These are phyloP conservation scores for Candolleomyces efflorescens DNA, from an alignment of 768 basidiomycete species.

Conservation along the genomic window DNA sequence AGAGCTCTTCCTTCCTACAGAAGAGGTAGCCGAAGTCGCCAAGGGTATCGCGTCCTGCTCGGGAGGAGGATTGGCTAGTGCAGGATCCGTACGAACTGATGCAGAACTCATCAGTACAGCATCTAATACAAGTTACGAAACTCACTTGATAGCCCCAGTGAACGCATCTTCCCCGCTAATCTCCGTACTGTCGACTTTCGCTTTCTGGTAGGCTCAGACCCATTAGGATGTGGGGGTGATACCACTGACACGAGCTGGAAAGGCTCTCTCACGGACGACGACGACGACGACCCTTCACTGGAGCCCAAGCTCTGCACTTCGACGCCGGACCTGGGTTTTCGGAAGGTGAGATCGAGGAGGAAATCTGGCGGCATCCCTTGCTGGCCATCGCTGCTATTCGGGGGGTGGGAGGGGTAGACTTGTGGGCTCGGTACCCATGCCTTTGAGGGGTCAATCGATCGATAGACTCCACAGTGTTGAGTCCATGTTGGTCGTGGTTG, in stretches of 20 bases:
- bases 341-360: slow-evolving; percentile 14
- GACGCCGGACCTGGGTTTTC: background rate
- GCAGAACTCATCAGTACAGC: background rate
- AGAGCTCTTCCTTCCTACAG: background rate
- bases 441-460: slow-evolving; percentile 17
- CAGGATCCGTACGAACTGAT: background rate
- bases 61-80: background rate
- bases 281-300: background rate
- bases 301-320: background rate
- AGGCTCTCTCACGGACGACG: background rate
- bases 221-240: background rate
- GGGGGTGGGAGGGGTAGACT: slow-evolving; percentile 16
- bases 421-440: slow-evolving; percentile 24
- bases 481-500: slow-evolving; percentile 1
- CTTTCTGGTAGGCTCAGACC: background rate
- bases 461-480: slow-evolving; percentile 28
- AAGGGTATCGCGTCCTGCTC: background rate
- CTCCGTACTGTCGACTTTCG: background rate
- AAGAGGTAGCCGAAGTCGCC: background rate
- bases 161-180: background rate
- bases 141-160: background rate
- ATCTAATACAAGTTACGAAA: background rate
- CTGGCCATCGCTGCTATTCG: background rate
- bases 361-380: slow-evolving; percentile 12
- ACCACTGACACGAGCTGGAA: no score